phyloP scores from a whole-genome alignment of 2,329 filamentous ascomycete genomes.

The Colletotrichum nymphaeae region DNA sequence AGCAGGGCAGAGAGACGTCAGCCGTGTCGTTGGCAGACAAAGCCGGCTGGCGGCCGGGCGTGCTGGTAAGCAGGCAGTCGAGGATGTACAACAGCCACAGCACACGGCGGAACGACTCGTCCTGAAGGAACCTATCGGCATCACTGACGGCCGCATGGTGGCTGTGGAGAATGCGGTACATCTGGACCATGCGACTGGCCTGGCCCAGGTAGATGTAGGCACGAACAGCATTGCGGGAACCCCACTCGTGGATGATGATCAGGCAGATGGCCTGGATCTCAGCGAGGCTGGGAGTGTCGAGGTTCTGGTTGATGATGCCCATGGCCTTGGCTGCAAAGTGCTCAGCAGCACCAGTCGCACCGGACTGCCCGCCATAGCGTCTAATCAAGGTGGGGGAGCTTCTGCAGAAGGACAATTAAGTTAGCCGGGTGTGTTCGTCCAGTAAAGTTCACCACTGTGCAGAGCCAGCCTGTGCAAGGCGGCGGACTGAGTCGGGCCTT shows the following conservation, averaged over 20 bases:
- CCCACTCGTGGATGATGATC: constrained; percentile 73
- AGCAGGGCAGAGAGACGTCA: constrained; percentile 68
- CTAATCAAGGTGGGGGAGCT: constrained; percentile 68
- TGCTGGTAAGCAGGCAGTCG: constrained; percentile 71
- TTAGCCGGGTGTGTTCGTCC: constrained; percentile 12
- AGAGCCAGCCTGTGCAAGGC: background rate
- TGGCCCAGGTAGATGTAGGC: constrained; percentile 73
- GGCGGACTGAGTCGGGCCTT: constrained; percentile 1
- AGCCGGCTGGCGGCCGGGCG: constrained; percentile 68
- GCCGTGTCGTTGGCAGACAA: constrained; percentile 65
- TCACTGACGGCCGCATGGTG: constrained; percentile 61
- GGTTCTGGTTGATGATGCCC: constrained; percentile 65
- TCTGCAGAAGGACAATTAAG: constrained; percentile 44
- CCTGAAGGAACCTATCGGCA: constrained; percentile 69
- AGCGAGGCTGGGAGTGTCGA: constrained; percentile 69
- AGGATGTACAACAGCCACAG: constrained; percentile 73
- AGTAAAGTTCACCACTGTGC: background rate
- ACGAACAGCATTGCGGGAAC: constrained; percentile 69
- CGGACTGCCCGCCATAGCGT: constrained; percentile 65
- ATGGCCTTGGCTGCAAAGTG: constrained; percentile 70
- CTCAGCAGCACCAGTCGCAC: constrained; percentile 65
- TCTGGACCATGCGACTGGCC: constrained; percentile 73
- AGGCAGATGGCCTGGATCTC: constrained; percentile 72
- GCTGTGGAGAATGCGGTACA: constrained; percentile 70
- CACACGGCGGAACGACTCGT: constrained; percentile 71